These are phyloP conservation scores for Coix lacrymajobi DNA, from an alignment of 176 grass and related monocot genomes.

Conservation along the genomic window DNA sequence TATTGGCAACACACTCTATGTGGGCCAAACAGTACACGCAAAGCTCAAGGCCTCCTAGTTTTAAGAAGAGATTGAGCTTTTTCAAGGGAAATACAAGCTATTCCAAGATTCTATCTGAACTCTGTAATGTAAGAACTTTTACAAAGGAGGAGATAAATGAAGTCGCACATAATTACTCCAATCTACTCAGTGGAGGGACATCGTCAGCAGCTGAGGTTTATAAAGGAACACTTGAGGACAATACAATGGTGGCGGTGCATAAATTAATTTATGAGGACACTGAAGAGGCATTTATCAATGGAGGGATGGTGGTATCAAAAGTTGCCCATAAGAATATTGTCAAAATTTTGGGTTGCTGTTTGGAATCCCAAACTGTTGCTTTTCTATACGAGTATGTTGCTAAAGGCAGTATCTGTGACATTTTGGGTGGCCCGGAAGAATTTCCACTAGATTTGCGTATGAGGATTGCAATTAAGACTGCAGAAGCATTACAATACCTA, in stretches of 20 bases:
- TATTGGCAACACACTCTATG: neutral
- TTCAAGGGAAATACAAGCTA: conserved; percentile 6
- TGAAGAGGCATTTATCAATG: neutral
- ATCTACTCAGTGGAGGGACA: neutral
- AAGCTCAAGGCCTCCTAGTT: neutral
- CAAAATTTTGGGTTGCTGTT: conserved; percentile 8
- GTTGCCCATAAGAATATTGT: conserved; percentile 13
- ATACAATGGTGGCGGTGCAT: conserved; percentile 1
- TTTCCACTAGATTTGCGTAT: conserved; percentile 1
- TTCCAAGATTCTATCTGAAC: neutral
- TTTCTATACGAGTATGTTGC: neutral
- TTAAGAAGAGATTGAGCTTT: neutral
- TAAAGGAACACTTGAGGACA: conserved; percentile 25
- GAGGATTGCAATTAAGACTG: conserved; percentile 13
- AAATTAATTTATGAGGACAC: neutral
- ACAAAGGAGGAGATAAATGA: conserved; percentile 1
- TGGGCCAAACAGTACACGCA: neutral
- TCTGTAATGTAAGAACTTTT: neutral
- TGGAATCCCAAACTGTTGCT: neutral
- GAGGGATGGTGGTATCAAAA: neutral
- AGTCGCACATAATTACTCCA: conserved; percentile 4
- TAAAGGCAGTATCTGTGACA: conserved; percentile 5
- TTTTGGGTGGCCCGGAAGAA: neutral
- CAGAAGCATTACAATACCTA: conserved; percentile 15
- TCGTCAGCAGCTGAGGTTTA: neutral